Evolutionary conservation across 441 rosid genomes (phyloP).

Genomic region (Croton setiger): DNA sequence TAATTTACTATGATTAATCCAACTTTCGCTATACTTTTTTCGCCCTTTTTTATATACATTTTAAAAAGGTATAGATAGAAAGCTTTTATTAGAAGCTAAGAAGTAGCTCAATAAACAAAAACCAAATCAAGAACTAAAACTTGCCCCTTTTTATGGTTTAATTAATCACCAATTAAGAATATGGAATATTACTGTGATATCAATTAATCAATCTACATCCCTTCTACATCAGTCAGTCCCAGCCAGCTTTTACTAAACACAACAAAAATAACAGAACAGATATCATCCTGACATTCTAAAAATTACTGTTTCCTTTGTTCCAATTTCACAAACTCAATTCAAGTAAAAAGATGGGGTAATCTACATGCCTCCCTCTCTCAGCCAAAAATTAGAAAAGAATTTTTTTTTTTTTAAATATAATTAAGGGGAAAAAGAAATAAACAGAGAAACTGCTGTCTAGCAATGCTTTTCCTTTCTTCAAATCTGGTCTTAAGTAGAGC

Average conservation of each 20-base stretch:
- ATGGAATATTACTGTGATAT: background rate
- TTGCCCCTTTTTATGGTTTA: constrained; percentile 10
- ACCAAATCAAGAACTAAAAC: constrained; percentile 5
- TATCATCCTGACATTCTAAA: constrained; percentile 20
- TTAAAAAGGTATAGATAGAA: background rate
- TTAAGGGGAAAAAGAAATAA: background rate
- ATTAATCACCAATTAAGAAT: background rate
- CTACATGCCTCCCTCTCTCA: constrained; percentile 52
- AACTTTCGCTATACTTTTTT: no score
- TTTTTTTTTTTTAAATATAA: background rate
- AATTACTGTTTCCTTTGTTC: constrained; percentile 9
- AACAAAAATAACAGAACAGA: constrained; percentile 14
- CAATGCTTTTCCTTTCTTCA: constrained; percentile 11
- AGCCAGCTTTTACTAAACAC: constrained; percentile 7
- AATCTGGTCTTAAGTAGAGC: constrained; percentile 45
- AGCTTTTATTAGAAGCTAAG: constrained; percentile 9
- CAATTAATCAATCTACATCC: constrained; percentile 14
- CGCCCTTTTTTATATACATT: background rate
- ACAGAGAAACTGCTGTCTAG: constrained; percentile 20
- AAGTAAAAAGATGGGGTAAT: constrained; percentile 30
- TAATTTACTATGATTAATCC: no score
- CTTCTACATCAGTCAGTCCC: constrained; percentile 9
- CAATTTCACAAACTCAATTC: constrained; percentile 36
- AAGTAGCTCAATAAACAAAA: constrained; percentile 13
- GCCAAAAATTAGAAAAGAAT: constrained; percentile 32